Base-by-base conservation (phyloP, 176 grass and related monocot species). In the Pontederia paniculata region DNA sequence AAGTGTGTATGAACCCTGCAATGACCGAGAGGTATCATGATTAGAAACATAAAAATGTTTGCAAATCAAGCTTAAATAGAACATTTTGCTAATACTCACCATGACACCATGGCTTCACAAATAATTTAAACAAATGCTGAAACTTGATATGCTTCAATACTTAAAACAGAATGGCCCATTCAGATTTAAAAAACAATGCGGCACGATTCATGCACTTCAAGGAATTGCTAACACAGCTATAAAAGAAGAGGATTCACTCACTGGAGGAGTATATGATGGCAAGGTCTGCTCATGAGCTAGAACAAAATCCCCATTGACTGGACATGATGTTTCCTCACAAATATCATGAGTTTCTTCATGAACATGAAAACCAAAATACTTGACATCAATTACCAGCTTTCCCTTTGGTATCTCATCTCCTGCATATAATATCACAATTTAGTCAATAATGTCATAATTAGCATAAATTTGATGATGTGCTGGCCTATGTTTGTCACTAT, bases 1-100 rank as follows among this genome's bases (percentile, higher is more conserved):
- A 69, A 97, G 75, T 8, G 74, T 77, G 65, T 97, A 97, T 10
- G 86, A 81, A 21, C 91, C 86, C 82, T 97, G 56, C 3, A 19
- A 42, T 37, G 28, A n/a, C n/a, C n/a, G n/a, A n/a, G n/a, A n/a
- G n/a, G n/a, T n/a, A n/a, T n/a, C n/a, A n/a, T n/a, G n/a, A n/a
- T n/a, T 0, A 15, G 15, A 77, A 23, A 50, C 58, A 62, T 59
- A 48, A 20, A 49, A 44, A 17, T 20, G 51, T 31, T 2, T 74
- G 65, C 44, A 52, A 57, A 56, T 20, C 21, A 4, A 46, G 8
- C 48, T 11, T 43, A 49, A 61, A 23, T 55, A 55, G 23, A 48
- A 19, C 45, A 1, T n/a, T 21, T 61, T 21, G 16, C 16, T 22
- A 0, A 62, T 31, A 18, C 44, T 20, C 51, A 60, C 42, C 50